These are phyloP conservation scores for Corymbia citriodora DNA, from an alignment of 441 rosid species.

Conservation along the genomic window DNA sequence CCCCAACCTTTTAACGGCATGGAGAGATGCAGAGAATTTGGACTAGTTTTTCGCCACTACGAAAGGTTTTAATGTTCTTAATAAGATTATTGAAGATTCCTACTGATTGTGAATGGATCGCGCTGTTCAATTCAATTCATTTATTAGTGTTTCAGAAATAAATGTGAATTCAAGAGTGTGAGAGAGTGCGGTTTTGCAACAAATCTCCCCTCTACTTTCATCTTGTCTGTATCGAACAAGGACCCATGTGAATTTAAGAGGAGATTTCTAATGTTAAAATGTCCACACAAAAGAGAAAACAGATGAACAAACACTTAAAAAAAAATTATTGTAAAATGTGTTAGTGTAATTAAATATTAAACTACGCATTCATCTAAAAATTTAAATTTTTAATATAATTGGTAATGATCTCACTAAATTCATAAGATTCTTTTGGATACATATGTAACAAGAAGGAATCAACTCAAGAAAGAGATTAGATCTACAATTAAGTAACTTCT, in stretches of 20 bases:
- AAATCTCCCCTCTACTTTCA: fast-evolving
- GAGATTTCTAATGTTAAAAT: background rate
- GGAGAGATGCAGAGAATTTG: background rate
- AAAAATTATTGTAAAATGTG: too few species aligned
- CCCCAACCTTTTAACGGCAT: background rate
- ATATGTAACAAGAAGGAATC: background rate
- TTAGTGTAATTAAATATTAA: too few species aligned
- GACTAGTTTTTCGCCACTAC: fast-evolving
- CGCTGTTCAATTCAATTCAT: background rate
- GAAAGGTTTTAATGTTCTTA: background rate
- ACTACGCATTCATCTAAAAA: too few species aligned
- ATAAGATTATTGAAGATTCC: background rate
- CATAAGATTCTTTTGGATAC: background rate
- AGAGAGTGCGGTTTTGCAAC: fast-evolving
- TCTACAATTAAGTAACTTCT: background rate
- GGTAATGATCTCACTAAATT: too few species aligned
- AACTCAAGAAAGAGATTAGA: fast-evolving
- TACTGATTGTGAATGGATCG: background rate
- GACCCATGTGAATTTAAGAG: fast-evolving
- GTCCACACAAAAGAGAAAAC: background rate
- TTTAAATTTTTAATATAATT: too few species aligned
- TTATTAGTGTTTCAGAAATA: background rate
- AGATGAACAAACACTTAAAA: background rate
- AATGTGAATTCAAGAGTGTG: background rate
- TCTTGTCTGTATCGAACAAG: background rate